Conservation (phyloP, 768 basidiomycete species). For the Naganishia vishniacii region DNA sequence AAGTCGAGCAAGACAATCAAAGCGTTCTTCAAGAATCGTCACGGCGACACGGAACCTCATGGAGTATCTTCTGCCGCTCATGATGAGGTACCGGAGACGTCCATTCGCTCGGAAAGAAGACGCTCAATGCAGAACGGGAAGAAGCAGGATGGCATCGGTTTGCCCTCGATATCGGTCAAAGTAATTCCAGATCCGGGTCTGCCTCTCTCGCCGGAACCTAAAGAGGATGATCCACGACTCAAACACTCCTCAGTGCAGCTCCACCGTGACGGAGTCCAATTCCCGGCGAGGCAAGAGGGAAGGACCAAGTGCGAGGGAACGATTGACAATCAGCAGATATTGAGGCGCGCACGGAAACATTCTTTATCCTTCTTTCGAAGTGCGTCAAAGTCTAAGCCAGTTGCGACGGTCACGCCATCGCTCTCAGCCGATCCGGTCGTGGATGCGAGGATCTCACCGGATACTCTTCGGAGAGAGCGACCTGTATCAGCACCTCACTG, state of each 20-base stretch:
- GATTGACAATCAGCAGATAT: background rate
- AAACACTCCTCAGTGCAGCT: background rate
- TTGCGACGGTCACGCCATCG: background rate
- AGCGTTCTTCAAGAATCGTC: constrained; percentile 6
- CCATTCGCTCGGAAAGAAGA: background rate
- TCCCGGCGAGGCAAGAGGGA: background rate
- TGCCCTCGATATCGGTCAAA: background rate
- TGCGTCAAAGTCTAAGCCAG: constrained; percentile 12
- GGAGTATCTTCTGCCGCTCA: background rate
- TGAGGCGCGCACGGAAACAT: background rate
- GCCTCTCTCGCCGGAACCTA: background rate
- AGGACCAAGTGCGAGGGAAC: background rate
- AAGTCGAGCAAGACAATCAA: constrained; percentile 7
- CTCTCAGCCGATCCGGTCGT: background rate
- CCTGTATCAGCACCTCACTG: background rate
- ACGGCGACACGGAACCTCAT: background rate
- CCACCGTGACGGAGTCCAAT: background rate
- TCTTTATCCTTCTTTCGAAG: constrained; percentile 1
- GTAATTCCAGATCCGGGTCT: background rate
- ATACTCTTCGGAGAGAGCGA: background rate
- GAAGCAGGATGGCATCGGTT: background rate
- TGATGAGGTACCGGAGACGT: background rate
- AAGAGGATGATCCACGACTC: background rate
- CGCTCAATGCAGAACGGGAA: background rate
- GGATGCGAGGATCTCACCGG: background rate